Base-by-base conservation (phyloP, 2,329 filamentous ascomycete genomes). In the Cordyceps javanica region DNA sequence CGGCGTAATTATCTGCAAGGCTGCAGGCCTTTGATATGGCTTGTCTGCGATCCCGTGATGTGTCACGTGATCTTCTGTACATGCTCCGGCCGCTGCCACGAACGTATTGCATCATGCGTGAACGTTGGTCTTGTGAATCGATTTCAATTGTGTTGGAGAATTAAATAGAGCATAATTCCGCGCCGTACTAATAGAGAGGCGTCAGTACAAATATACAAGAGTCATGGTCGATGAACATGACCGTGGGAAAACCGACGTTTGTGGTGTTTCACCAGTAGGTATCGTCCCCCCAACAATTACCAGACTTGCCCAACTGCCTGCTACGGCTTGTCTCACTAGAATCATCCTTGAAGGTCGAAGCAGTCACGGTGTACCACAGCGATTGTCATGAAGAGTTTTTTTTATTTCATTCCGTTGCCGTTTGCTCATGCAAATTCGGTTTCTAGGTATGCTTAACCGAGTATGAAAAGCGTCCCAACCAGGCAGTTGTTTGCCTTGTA, bases 401-500 rank as follows among this genome's bases (percentile, higher is more conserved):
- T 53, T 59, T 70, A 64, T 69, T 71, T 72, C 63, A 71, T 73
- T 72, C 65, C 70, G 66, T 72, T 69, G 68, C 67, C 69, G 65
- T 68, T 66, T 70, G 68, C 68, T 72, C 66, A 69, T 69, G 69
- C 65, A 67, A 66, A 69, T 70, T 68, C 64, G 66, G 48, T 71
- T 67, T 70, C 64, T 61, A 59, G 62, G 59, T 67, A 71, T 72
- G 72, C 69, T 70, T 68, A 65, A 69, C 69, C 67, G 67, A 72
- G 69, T 70, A 72, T 72, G 66, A 71, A 71, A 69, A 69, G 68
- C 66, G 69, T 73, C 69, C 71, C 69, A 70, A 66, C 65, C 65
- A 69, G 69, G 70, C 69, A 64, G 67, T 68, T 44, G 61, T 65
- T 55, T 63, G 67, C 68, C 70, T 66, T 68, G 62, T 65, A 69